Evolutionary conservation across 345 rosid genomes (phyloP), one percentile per base, ranked within the genome.

Genomic region (Moricandia moricandioides): DNA sequence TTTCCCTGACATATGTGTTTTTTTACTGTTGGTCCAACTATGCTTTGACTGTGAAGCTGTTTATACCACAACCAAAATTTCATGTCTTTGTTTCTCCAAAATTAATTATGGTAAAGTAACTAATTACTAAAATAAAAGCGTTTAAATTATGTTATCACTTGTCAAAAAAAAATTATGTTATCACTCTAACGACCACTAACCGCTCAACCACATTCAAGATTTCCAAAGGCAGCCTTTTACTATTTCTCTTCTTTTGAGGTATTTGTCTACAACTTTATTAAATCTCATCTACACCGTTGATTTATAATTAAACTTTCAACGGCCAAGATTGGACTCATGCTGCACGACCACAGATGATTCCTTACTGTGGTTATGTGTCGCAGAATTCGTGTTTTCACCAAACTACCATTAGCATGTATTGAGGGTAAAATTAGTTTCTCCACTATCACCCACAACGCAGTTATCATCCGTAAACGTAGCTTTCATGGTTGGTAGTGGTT

Each of bases 181-280:
- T 29, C 31, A 33, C 18, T 12, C 9, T 69, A 78, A 78, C 82
- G 62, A 73, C 65, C 61, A 54, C 66, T 56, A 78, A 78, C 82
- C 62, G 78, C 64, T 73, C 72, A 72, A 66, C 81, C 51, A 51
- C 1, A 59, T 59, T 54, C 43, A 67, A 73, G 65, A 66, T 78
- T 72, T 78, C 77, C 52, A 67, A 66, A 60, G 43, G 64, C 77
- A 51, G 70, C 66, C 31, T 78, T 78, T 78, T 68, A 54, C 29
- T 52, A 5, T 67, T 67, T 2, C 69, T 52, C 69, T 72, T 72
- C 72, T 67, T 78, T 78, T 67, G 7, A 78, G 43, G 73, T 51
- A 10, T 6, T 14, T 78, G 78, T 72, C 74, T 40, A 4, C 0
- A 31, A 55, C 52, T 54, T 78, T 70, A 37, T 14, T 2, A 51